Conservation (phyloP, 208 protist genomes). For the Borovskyia barvae region DNA sequence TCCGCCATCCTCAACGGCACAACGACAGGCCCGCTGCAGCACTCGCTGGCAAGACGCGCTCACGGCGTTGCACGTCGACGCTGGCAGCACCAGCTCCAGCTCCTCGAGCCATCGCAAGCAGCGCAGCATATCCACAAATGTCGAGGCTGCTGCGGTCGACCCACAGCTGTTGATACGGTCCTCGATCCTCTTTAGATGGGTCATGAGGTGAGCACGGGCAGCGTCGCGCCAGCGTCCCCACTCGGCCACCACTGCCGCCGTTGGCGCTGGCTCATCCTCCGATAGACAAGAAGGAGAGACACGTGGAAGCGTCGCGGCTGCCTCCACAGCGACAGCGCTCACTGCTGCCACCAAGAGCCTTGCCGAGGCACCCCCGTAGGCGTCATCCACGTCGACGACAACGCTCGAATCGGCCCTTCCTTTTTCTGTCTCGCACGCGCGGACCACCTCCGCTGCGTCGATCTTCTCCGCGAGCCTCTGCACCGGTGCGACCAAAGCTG, state of each 20-base stretch:
- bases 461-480: neutral
- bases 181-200: neutral
- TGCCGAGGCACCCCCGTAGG: slow-evolving; percentile 6
- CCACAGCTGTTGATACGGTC: neutral
- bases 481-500: slow-evolving; percentile 2
- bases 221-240: slow-evolving; percentile 10
- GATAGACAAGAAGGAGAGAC: neutral
- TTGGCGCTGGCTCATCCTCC: neutral
- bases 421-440: neutral
- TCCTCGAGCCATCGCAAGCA: slow-evolving; percentile 23
- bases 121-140: slow-evolving; percentile 15
- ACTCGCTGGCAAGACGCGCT: slow-evolving; percentile 6
- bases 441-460: neutral
- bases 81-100: slow-evolving; percentile 11
- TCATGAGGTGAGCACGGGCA: neutral
- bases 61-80: neutral
- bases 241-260: neutral
- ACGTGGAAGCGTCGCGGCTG: slow-evolving; percentile 1
- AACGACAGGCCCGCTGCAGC: slow-evolving; percentile 4
- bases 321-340: slow-evolving; percentile 15
- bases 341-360: slow-evolving; percentile 13
- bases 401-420: no score
- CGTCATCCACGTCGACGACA: neutral
- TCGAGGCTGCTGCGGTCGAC: neutral
- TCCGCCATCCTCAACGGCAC: neutral